These are phyloP conservation scores for Plasmodium coatneyi DNA, from an alignment of 169 alveolate genomes.

Conservation along the genomic window DNA sequence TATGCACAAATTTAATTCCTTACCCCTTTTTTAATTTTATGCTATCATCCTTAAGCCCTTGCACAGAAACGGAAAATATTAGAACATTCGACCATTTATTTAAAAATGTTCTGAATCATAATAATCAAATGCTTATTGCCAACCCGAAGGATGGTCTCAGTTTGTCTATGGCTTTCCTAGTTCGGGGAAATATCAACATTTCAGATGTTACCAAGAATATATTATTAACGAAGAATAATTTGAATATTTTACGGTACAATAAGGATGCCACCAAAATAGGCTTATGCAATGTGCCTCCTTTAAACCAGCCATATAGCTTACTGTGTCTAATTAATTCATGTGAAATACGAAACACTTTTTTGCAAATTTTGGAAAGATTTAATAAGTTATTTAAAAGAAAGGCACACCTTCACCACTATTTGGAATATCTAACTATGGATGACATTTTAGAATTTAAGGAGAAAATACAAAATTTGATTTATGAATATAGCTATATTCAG, in stretches of 20 bases:
- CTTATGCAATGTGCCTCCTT: slow-evolving; percentile 91
- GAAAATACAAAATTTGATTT: slow-evolving; percentile 82
- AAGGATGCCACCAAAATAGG: slow-evolving; percentile 94
- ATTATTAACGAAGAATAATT: slow-evolving; percentile 86
- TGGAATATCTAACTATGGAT: slow-evolving; percentile 81
- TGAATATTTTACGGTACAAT: slow-evolving; percentile 92
- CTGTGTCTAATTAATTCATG: slow-evolving; percentile 91
- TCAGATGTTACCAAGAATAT: slow-evolving; percentile 92
- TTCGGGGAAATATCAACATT: slow-evolving; percentile 91
- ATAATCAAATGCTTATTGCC: slow-evolving; percentile 82
- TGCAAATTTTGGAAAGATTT: slow-evolving; percentile 86
- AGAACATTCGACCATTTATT: slow-evolving; percentile 62
- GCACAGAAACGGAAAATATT: slow-evolving; percentile 70
- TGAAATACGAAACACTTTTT: slow-evolving; percentile 85
- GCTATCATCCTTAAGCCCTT: slow-evolving; percentile 89
- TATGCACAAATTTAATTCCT: slow-evolving; percentile 96
- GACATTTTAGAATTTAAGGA: slow-evolving; percentile 80
- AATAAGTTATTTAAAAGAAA: slow-evolving; percentile 89
- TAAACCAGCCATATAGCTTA: slow-evolving; percentile 88
- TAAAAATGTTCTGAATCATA: slow-evolving; percentile 81
- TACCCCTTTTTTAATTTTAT: slow-evolving; percentile 93
- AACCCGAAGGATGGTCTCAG: slow-evolving; percentile 88
- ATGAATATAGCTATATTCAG: slow-evolving; percentile 69
- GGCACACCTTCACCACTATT: slow-evolving; percentile 92
- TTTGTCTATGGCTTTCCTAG: slow-evolving; percentile 93